A percentile compares a stretch with the other conserved stretches of the same genome.
Evolutionary conservation across 106 monocot genomes (phyloP).

Genomic region (Iris macrosiphon): DNA sequence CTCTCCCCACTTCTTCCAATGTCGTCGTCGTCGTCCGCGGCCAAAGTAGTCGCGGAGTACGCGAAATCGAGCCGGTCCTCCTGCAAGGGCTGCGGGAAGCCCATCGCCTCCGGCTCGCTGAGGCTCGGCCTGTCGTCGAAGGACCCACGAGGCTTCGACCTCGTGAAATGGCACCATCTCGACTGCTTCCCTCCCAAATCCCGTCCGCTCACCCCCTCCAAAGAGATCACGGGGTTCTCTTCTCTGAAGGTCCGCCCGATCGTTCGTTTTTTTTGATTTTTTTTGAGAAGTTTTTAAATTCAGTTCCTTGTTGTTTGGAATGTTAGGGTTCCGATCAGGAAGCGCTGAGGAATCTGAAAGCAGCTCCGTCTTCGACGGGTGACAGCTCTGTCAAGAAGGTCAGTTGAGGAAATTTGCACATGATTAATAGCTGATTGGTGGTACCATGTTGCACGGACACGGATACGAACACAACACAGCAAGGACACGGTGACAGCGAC

Average conservation of each 20-base stretch:
- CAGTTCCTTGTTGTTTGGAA: neutral
- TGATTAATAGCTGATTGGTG: neutral
- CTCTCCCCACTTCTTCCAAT: constrained; percentile 1
- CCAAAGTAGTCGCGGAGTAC: constrained; percentile 34
- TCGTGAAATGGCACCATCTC: constrained; percentile 66
- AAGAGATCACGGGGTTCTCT: constrained; percentile 54
- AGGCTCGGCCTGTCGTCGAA: constrained; percentile 42
- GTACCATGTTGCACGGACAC: too few species aligned
- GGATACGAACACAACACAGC: too few species aligned
- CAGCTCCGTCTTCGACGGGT: constrained; percentile 5
- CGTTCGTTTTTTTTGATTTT: neutral
- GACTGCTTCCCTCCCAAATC: constrained; percentile 34
- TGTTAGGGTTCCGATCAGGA: constrained; percentile 60
- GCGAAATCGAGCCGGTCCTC: constrained; percentile 77
- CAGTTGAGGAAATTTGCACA: neutral
- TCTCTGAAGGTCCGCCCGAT: constrained; percentile 38
- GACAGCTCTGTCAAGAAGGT: neutral
- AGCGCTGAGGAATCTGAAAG: constrained; percentile 38
- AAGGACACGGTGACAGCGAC: too few species aligned
- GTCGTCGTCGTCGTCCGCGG: constrained; percentile 13
- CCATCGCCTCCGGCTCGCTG: constrained; percentile 40
- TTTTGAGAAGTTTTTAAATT: neutral
- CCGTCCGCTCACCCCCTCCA: constrained; percentile 16
- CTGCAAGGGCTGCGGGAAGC: constrained; percentile 62
- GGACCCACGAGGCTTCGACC: constrained; percentile 62